phyloP scores from a whole-genome alignment of 768 basidiomycete species.

The Mycena metata region DNA sequence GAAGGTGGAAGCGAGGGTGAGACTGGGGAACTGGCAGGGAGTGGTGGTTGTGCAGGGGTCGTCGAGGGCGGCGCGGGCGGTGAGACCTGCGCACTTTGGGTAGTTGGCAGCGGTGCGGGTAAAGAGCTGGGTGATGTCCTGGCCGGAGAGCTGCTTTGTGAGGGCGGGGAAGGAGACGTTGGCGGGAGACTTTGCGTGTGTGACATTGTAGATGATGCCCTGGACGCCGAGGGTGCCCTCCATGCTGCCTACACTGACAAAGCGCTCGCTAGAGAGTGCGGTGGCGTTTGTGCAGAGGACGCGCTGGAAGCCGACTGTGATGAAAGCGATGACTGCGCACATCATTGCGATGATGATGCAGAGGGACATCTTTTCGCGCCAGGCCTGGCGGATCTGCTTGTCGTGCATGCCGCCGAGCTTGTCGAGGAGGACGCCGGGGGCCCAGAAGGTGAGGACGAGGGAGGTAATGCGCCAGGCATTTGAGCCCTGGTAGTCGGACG shows the following conservation, averaged over 20 bases:
- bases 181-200: conserved; percentile 62
- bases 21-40: conserved; percentile 76
- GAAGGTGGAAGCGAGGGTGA: conserved; percentile 70
- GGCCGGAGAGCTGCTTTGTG: conserved; percentile 70
- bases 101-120: conserved; percentile 77
- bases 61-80: conserved; percentile 79
- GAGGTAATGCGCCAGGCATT: conserved; percentile 88
- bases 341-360: conserved; percentile 88
- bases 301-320: conserved; percentile 93
- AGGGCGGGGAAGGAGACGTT: conserved; percentile 73
- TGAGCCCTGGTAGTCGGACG: conserved; percentile 57
- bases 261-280: conserved; percentile 55
- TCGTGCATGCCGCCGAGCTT: conserved; percentile 87
- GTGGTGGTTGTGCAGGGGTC: conserved; percentile 73
- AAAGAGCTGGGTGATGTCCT: conserved; percentile 93
- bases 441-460: conserved; percentile 90
- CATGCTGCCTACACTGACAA: conserved; percentile 67
- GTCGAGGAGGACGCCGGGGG: conserved; percentile 80
- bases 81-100: conserved; percentile 70
- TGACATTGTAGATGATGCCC: conserved; percentile 84
- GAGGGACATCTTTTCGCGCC: conserved; percentile 97
- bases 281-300: conserved; percentile 85
- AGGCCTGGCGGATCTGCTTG: conserved; percentile 84
- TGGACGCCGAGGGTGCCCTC: conserved; percentile 80
- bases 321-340: conserved; percentile 87